Base-by-base conservation (phyloP, 768 basidiomycete species). In the Naganishia vaughanmartiniae region DNA sequence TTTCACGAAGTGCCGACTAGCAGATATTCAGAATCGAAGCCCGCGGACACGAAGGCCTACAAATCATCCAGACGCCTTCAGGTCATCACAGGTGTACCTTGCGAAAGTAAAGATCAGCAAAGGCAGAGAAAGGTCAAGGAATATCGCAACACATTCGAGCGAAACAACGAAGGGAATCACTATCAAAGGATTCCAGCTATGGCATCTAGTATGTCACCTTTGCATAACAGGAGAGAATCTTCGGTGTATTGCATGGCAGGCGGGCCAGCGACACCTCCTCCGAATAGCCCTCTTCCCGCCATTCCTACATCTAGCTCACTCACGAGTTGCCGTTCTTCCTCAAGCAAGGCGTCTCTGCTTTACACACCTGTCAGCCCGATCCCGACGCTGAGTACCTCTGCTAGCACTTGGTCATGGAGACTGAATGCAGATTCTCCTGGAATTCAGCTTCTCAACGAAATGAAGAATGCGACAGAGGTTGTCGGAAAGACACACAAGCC, bases 11-110 rank as follows among this genome's bases (percentile, higher is more conserved):
- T 63, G 19, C 42, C 60, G 12, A 30, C 5, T 11, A 21, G 24
- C 15, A 28, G 60, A 26, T 24, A 14, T 17, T 46, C 60, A 9
- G 12, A 6, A 15, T 6, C 17, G n/a, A 33, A 34, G 10, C 15
- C 5, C 19, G 17, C 57, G 7, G 34, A 58, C 4, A 14, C 11
- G 12, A n/a, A 45, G 24, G 4, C 39, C 15, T 6, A 30, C 26
- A 42, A 26, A 42, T 42, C 60, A 42, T 63, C 60, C n/a, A n/a
- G 42, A 30, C 60, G 60, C 6, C 60, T 63, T 42, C 60, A 63
- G 26, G 36, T 42, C 9, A 45, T 63, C 14, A 45, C 39, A 30
- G 60, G 60, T 11, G 60, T 63, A 36, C 14, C 57, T 31, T 58
- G 14, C 15, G n/a, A 34, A 31, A 14, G 15, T 33, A 34, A 58